Percentiles rank a stretch among this genome's conserved stretches.
Evolutionary conservation across 2,329 filamentous ascomycete species (phyloP).

Genomic region (Fusarium vanettenii): DNA sequence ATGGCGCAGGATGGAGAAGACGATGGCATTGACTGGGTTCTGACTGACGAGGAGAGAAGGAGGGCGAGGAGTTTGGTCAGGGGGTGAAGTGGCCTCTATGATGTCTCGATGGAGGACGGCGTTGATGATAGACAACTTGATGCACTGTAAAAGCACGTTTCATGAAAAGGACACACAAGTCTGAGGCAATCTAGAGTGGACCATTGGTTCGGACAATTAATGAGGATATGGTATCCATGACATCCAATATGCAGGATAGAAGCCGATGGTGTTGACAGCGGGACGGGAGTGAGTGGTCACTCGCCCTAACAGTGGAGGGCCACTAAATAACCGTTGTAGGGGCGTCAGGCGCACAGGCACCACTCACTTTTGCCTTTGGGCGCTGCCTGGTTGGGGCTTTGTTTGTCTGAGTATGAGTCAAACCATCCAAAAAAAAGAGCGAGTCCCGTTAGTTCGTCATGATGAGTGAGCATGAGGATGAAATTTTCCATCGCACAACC

Average conservation of each 20-base stretch:
- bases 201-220: background rate
- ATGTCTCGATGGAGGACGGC: conserved; percentile 12
- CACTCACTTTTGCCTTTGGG: conserved; percentile 13
- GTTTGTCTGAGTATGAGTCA: conserved; percentile 31
- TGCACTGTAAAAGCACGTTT: conserved; percentile 21
- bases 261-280: background rate
- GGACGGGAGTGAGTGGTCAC: background rate
- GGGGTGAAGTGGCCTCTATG: conserved; percentile 29
- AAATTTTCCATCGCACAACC: conserved; percentile 43
- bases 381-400: background rate
- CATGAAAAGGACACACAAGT: background rate
- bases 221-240: background rate
- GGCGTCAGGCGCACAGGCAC: conserved; percentile 13
- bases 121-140: conserved; percentile 28
- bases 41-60: conserved; percentile 79
- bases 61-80: conserved; percentile 77
- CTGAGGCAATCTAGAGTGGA: conserved; percentile 1
- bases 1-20: conserved; percentile 59
- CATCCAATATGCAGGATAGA: background rate
- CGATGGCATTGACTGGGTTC: conserved; percentile 76
- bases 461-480: conserved; percentile 45
- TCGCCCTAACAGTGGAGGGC: conserved; percentile 1
- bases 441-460: conserved; percentile 40
- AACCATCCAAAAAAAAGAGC: conserved; percentile 32
- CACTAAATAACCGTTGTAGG: conserved; percentile 28